A percentile compares a stretch with the other conserved stretches of the same genome.
Conservation (phyloP, 768 basidiomycete genomes). For the Auriscalpium microsporum region DNA sequence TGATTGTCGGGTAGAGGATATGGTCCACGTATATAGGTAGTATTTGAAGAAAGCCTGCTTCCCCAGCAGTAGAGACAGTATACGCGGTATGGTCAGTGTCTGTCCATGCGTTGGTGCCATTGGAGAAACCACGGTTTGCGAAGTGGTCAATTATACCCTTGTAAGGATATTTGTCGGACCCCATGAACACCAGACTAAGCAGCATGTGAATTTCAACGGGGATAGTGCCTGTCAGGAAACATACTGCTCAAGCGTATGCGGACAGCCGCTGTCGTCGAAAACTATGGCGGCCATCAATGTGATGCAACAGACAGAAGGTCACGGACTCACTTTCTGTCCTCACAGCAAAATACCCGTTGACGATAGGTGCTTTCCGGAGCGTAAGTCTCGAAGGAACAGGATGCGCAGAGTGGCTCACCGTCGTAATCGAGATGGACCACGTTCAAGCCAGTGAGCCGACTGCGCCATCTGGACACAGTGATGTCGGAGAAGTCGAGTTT, state of each 20-base stretch:
- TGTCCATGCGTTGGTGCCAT: slow-evolving; percentile 96
- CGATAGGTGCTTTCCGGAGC: slow-evolving; percentile 58
- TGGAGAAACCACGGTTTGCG: slow-evolving; percentile 88
- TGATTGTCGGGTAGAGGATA: slow-evolving; percentile 92
- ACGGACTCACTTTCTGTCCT: slow-evolving; percentile 72
- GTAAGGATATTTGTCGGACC: slow-evolving; percentile 90
- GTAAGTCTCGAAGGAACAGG: slow-evolving; percentile 6
- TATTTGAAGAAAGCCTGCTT: slow-evolving; percentile 81
- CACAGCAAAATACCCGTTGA: slow-evolving; percentile 87
- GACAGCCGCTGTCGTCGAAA: slow-evolving; percentile 91
- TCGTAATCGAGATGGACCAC: slow-evolving; percentile 90
- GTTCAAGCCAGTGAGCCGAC: slow-evolving; percentile 77
- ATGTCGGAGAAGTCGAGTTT: slow-evolving; percentile 77
- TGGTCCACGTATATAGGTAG: slow-evolving; percentile 92
- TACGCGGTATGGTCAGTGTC: slow-evolving; percentile 93
- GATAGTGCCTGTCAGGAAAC: slow-evolving; percentile 20
- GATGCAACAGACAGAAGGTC: not conserved
- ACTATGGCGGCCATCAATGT: slow-evolving; percentile 36
- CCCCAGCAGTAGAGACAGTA: slow-evolving; percentile 91
- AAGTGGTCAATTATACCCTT: slow-evolving; percentile 93
- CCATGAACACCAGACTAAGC: slow-evolving; percentile 81
- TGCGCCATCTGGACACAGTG: slow-evolving; percentile 80
- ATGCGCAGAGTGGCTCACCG: slow-evolving; percentile 35
- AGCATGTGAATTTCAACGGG: not conserved
- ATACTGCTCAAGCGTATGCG: slow-evolving; percentile 94